Evolutionary conservation across 2,329 filamentous ascomycete species (phyloP), one percentile per base, ranked within the genome.

Genomic region (Mollisiaceae sp.): DNA sequence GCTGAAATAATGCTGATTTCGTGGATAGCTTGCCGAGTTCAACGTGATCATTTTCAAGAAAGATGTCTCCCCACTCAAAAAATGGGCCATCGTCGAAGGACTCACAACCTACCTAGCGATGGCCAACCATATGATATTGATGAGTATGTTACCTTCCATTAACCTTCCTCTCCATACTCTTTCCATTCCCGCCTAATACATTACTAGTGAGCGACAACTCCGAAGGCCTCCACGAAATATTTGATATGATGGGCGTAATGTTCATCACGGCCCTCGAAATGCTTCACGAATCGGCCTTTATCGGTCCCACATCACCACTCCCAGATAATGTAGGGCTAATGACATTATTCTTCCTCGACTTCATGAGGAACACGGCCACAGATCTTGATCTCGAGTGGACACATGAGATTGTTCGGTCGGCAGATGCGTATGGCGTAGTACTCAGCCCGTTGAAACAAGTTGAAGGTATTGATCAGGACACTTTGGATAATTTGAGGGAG

Each of bases 21-120:
- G 11, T n/a, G 22, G 24, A n/a, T 43, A 67, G 65, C 58, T 67
- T 36, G 39, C 22, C 5, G 58, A 64, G 32, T 67, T 67, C 65
- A 67, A 64, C 61, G 62, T 64, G 58, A 4, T 65, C 58, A 59
- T 68, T 45, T 68, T 68, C 63, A 68, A 68, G 41, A 65, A 66
- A 36, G 59, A 66, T 6, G 60, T 68, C 41, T 61, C 52, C 12
- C 63, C 64, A 22, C 32, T 65, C n/a, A 39, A 66, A 39, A 68
- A 68, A 62, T 66, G 66, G 66, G 45, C 63, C 18, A 18, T 54
- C 32, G 45, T 68, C n/a, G 66, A 68, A 56, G 66, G 60, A 1
- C 52, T 68, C 8, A 38, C 57, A 9, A 14, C 41, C 20, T 66
- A 41, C 20, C 18, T 50, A 20, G 9, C 45, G 24, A 24, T 50